Evolutionary conservation across 2,329 filamentous ascomycete species (phyloP), one percentile per base, ranked within the genome.

Genomic region (Metarhizium robertsii): DNA sequence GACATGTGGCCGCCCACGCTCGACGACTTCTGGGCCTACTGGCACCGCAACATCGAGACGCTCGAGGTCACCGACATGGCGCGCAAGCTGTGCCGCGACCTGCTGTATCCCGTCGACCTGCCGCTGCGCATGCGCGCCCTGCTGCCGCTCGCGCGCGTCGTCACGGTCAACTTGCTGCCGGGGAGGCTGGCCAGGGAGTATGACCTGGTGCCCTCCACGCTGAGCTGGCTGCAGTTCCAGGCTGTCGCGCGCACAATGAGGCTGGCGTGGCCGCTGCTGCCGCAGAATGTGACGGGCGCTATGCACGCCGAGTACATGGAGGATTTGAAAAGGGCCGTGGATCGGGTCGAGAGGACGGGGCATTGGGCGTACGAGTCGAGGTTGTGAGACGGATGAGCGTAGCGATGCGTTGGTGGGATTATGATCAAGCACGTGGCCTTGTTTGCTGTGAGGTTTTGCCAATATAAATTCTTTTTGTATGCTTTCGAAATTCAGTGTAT

Each of bases 11-110:
- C 71, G 0, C 58, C 54, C 14, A 65, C 61, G 34, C 63, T 68
- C 6, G 62, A 62, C 36, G 69, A 65, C 2, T 72, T 72, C 54
- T 69, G 68, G 69, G 56, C 54, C 16, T 72, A 73, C 60, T 73
- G 71, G 71, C 58, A 73, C 55, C 56, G 64, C 45, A 64, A 69
- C 50, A 62, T 73, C 29, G 64, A 60, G 40, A 67, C 62, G 1
- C 60, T 72, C 16, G 54, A 68, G 30, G 60, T 73, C 40, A 70
- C 65, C 2, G 59, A 66, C 40, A 62, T 64, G 60, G 69, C 69
- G 16, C 57, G 58, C 30, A 58, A 59, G 42, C 57, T 68, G 25
- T 60, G 57, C 30, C 54, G 49, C 25, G 62, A 63, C 43, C 58
- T 69, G 8, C 49, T 67, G 30, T 65, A 61, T 32, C 63, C 62